Base-by-base conservation (phyloP, 139 green algal genomes). In the Tetraselmis striata region DNA sequence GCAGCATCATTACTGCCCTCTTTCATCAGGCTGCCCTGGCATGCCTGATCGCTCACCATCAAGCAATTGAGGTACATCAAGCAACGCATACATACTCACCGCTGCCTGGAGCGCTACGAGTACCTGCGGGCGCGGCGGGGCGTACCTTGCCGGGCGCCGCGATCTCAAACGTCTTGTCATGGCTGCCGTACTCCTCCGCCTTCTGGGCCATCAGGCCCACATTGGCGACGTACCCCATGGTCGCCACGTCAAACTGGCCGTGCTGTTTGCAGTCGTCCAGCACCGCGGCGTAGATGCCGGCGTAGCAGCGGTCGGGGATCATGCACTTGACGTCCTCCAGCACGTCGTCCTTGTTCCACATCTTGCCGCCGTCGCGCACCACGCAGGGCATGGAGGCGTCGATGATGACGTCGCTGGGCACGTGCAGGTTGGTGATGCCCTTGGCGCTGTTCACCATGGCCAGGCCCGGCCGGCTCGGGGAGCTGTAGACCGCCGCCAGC, bases 351-450 rank as follows among this genome's bases (percentile, higher is more conserved):
- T 27, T 59, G 77, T 82, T 82, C 77, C 77, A 85, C 82, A 85
- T 85, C 77, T 82, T 82, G 28, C 82, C 82, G 22, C 28, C 29
- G 77, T 82, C 82, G 59, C 82, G 76, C 32, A 85, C 79, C 58
- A 85, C 79, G 28, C 29, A 31, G 26, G 82, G 82, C 82, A 85
- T 82, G 77, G 77, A 82, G 23, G 82, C 82, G 77, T 85, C 82
- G 77, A 85, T 85, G 77, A 85, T 85, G 27, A 85, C 82, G 82
- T 85, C 82, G 45, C 27, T 77, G n/a, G 82, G 82, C 22, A 85
- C 82, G 82, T 85, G 82, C 11, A 85, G 77, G 45, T 85, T 85
- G 77, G 82, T 85, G 82, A 85, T 82, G 28, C 82, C 82, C 58
- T 82, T 82, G 77, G 77, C 77, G 77, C 22, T 59, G 82, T 85